Conservation (phyloP, 768 basidiomycete species). For the Pleurotus tuber-regium region DNA sequence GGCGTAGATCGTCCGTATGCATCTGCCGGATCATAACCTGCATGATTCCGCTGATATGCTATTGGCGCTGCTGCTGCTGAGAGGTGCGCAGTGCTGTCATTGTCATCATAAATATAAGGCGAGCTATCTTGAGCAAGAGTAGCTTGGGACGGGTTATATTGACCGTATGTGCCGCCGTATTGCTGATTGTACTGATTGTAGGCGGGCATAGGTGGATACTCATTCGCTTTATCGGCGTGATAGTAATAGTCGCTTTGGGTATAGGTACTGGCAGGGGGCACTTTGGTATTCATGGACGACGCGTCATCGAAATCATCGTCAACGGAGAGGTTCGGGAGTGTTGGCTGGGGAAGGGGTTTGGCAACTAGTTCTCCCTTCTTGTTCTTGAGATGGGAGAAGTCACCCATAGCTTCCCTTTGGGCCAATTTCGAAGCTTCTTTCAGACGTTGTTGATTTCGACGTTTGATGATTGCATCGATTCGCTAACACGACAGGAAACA, state of each 20-base stretch:
- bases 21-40: slow-evolving; percentile 49
- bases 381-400: slow-evolving; percentile 89
- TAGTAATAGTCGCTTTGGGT: slow-evolving; percentile 53
- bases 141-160: slow-evolving; percentile 58
- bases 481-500: slow-evolving; percentile 52
- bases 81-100: slow-evolving; percentile 62
- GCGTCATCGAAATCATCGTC: slow-evolving; percentile 70
- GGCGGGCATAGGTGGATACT: slow-evolving; percentile 74
- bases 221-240: slow-evolving; percentile 48
- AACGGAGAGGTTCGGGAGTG: slow-evolving; percentile 87
- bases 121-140: slow-evolving; percentile 57
- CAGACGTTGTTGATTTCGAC: slow-evolving; percentile 83
- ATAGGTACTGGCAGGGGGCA: slow-evolving; percentile 51
- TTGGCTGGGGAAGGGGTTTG: slow-evolving; percentile 89
- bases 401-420: slow-evolving; percentile 88
- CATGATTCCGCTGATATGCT: slow-evolving; percentile 27
- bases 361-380: slow-evolving; percentile 84
- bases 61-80: slow-evolving; percentile 58
- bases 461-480: slow-evolving; percentile 90
- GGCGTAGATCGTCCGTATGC: slow-evolving; percentile 50
- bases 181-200: slow-evolving; percentile 64
- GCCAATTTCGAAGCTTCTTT: slow-evolving; percentile 79
- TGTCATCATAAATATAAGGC: slow-evolving; percentile 61
- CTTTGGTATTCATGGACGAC: slow-evolving; percentile 55
- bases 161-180: slow-evolving; percentile 44